Evolutionary conservation across 2,329 filamentous ascomycete genomes (phyloP).

Genomic region (Dactylonectria macrodidyma): DNA sequence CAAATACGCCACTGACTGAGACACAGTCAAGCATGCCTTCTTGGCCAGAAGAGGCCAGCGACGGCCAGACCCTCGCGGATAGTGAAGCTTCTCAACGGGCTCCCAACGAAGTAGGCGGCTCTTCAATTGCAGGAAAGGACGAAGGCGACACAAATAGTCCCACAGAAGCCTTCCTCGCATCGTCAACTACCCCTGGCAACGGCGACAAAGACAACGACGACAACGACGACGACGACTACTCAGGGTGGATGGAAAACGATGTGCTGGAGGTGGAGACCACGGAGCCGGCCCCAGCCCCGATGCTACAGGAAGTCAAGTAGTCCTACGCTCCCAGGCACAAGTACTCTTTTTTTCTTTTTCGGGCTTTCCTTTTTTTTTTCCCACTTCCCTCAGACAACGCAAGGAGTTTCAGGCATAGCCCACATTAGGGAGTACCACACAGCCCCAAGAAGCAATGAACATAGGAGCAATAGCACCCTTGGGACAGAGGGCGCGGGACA

Average conservation of each 20-base stretch:
- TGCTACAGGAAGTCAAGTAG: constrained; percentile 44
- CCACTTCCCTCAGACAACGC: not conserved
- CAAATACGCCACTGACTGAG: constrained; percentile 64
- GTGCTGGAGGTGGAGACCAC: constrained; percentile 44
- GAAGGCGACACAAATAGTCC: constrained; percentile 1
- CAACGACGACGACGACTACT: constrained; percentile 54
- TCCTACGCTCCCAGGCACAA: constrained; percentile 18
- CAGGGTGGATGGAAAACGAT: constrained; percentile 55
- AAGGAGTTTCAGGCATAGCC: constrained; percentile 34
- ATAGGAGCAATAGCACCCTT: not conserved
- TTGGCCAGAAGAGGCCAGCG: constrained; percentile 34
- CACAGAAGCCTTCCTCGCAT: constrained; percentile 17
- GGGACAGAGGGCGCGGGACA: not conserved
- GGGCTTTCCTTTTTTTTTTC: too few species aligned
- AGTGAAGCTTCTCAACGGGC: constrained; percentile 36
- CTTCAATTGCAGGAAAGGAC: constrained; percentile 13
- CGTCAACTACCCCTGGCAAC: constrained; percentile 40
- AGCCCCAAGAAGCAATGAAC: constrained; percentile 26
- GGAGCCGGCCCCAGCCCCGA: constrained; percentile 32
- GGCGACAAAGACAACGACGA: constrained; percentile 48
- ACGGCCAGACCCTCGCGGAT: constrained; percentile 33
- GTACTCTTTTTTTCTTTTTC: not conserved
- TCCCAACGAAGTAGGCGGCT: constrained; percentile 24
- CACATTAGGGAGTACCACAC: constrained; percentile 28
- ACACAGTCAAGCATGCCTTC: constrained; percentile 41